These are phyloP conservation scores for Populus hybrid DNA, from an alignment of 441 rosid genomes.

Conservation along the genomic window DNA sequence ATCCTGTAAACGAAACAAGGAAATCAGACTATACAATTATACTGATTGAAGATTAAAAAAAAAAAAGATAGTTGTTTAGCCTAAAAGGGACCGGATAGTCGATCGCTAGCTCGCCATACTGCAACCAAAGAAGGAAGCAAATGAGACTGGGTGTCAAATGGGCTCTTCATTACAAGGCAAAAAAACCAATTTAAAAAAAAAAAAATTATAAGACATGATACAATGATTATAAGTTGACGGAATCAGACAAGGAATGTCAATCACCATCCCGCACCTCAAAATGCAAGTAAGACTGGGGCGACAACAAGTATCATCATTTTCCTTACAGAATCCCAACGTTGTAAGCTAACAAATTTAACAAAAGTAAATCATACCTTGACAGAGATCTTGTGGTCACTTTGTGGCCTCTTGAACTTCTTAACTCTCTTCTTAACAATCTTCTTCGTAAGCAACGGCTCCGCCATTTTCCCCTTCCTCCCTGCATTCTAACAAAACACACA, in stretches of 20 bases:
- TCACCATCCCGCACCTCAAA: conserved; percentile 63
- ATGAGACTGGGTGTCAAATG: conserved; percentile 50
- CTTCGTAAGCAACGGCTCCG: conserved; percentile 56
- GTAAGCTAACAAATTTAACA: no score
- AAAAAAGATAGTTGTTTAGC: not conserved
- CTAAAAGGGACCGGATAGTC: conserved; percentile 30
- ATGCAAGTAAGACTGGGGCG: conserved; percentile 93
- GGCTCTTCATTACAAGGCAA: conserved; percentile 35
- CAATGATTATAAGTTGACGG: not conserved
- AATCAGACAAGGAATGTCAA: conserved; percentile 60
- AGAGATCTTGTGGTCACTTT: conserved; percentile 30
- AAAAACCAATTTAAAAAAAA: not conserved
- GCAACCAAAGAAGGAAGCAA: conserved; percentile 26
- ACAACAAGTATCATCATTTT: conserved; percentile 70
- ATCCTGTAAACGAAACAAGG: not conserved
- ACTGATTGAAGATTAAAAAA: no score
- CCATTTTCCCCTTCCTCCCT: conserved; percentile 40
- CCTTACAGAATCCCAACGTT: conserved; percentile 1
- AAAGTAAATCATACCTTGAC: conserved; percentile 39
- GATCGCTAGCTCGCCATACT: conserved; percentile 25
- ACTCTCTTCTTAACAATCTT: conserved; percentile 63
- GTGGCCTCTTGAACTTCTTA: conserved; percentile 33
- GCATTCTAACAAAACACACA: not conserved
- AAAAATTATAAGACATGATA: no score
- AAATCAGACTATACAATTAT: no score